Evolutionary conservation across 1,139 yeast species (phyloP), one percentile per base, ranked within the genome.

Genomic region (Geotrichum reessii): DNA sequence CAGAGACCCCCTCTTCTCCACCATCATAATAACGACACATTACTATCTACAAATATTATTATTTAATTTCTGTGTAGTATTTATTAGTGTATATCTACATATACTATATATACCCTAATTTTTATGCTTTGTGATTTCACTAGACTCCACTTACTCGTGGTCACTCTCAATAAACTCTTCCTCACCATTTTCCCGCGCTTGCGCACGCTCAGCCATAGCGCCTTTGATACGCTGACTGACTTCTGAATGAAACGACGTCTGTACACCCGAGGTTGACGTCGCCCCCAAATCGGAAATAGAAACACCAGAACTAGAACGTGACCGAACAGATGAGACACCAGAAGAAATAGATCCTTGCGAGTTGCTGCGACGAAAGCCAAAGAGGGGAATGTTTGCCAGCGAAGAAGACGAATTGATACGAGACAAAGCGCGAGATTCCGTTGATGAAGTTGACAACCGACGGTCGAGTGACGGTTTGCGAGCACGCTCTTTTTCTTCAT

Each of bases 371-470:
- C 63, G 31, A 61, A 58, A 50, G 17, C 81, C 78, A 63, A 81
- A 81, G 74, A 81, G 71, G 0, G 85, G 86, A 54, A 82, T 79
- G 64, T 82, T 78, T 6, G 85, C 80, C 62, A 79, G 76, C 3
- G 83, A 81, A 58, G 77, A 77, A 59, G 78, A 81, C 2, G 85
- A 80, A 63, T 78, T 78, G 68, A 81, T 75, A 52, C 82, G 70
- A 1, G 85, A 81, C 53, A 81, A 74, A 50, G 83, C 84, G 64
- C 81, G 83, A 3, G 84, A 79, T 14, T 66, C 72, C 19, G 63
- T 61, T 0, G 71, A 66, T 8, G 61, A 55, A 5, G 59, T 57
- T n/a, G 63, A 60, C 40, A 57, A 53, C 22, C 55, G 37, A 33
- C 58, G 54, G 17, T 21, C 24, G 14, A 51, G 21, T 3, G 19